Evolutionary conservation across 106 monocot genomes (phyloP), one percentile per base, ranked within the genome.

Genomic region (Dendrobium huoshanense): DNA sequence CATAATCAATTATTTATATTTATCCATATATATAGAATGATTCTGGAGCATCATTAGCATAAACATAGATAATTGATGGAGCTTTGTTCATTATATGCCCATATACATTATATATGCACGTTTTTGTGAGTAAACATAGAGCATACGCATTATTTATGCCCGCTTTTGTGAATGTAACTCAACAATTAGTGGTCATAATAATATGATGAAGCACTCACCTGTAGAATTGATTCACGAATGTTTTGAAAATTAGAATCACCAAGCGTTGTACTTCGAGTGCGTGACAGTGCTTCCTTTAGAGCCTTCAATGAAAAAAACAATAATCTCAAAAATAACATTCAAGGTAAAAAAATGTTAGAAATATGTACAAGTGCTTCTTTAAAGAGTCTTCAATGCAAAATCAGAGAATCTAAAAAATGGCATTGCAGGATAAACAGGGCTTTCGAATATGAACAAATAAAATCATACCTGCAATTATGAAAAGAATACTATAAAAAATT

Each of bases 171-270:
- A 10, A 13, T 61, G 1, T 24, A 22, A 2, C 8, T 33, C 70
- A 70, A 37, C 4, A 70, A 70, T 33, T 37, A 31, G 16, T 24
- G 37, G 7, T 37, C 70, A 70, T 11, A 13, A 27, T 67, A 7
- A 44, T 41, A 40, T 79, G 55, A 41, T 9, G 75, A 75, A 42
- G 55, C 17, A 73, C 77, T 55, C 22, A 97, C 98, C 98, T 98
- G 85, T 79, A 98, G 89, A 90, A 98, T 91, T 58, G 94, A 85
- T 80, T 95, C 95, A 70, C 92, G 88, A 20, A 82, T 89, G 75
- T 80, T 87, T 81, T 80, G 81, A 77, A 98, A 88, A 77, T 84
- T 59, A 70, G 88, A 83, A 81, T 91, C 87, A 24, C 72, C 67
- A 47, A 76, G 79, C 67, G 88, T 82, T 72, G 41, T 68, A 51